phyloP scores from a whole-genome alignment of 192 early-diverging fungal genomes.

The Mycoemilia scoparia region DNA sequence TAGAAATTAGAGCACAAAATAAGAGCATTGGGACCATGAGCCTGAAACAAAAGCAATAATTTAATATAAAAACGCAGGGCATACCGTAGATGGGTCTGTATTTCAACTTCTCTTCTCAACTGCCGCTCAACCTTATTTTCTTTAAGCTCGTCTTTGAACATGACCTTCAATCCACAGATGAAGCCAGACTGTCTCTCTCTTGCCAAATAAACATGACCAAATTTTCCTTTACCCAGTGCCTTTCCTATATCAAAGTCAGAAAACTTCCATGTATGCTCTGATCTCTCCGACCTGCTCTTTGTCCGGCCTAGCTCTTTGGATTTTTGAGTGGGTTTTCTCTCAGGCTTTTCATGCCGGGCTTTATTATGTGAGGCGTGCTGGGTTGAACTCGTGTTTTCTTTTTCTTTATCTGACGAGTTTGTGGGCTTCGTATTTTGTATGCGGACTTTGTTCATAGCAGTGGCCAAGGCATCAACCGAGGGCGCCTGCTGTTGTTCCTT shows the following conservation, averaged over 20 bases:
- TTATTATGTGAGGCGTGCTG: no score
- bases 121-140: conserved; percentile 67
- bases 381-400: not conserved
- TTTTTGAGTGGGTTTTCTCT: no score
- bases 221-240: conserved; percentile 85
- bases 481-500: no score
- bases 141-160: conserved; percentile 70
- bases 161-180: conserved; percentile 80
- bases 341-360: no score
- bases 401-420: no score
- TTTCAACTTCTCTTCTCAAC: conserved; percentile 86
- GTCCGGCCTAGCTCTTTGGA: no score
- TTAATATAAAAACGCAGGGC: conserved; percentile 22
- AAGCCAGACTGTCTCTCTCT: conserved; percentile 70
- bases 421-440: no score
- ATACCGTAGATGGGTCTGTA: conserved; percentile 78
- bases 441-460: no score
- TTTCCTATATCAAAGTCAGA: conserved; percentile 84
- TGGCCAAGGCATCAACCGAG: no score
- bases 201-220: conserved; percentile 86
- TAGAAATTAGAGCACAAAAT: not conserved
- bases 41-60: not conserved
- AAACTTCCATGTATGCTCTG: conserved; percentile 28
- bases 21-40: no score
- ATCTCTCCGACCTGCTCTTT: no score